A percentile compares a stretch with the other conserved stretches of the same genome.
These are phyloP conservation scores for Colletotrichum sp. DNA, from an alignment of 2,329 filamentous ascomycete genomes.

Conservation along the genomic window DNA sequence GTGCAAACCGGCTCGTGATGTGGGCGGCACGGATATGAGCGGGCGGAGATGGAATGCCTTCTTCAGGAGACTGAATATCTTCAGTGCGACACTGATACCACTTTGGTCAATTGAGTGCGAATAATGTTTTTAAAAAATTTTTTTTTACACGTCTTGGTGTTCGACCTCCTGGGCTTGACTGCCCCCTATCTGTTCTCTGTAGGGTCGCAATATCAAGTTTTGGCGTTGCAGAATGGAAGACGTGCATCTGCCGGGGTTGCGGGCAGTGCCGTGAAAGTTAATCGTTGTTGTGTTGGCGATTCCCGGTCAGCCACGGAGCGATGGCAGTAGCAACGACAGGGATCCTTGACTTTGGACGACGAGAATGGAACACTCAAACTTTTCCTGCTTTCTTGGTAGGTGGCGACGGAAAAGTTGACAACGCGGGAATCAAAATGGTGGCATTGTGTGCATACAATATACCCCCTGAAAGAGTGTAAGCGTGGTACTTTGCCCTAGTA, in stretches of 20 bases:
- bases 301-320: background rate
- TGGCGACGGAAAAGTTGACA: background rate
- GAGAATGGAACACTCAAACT: background rate
- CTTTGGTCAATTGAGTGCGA: background rate
- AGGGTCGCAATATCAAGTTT: background rate
- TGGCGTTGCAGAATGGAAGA: background rate
- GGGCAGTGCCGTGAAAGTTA: conserved; percentile 3
- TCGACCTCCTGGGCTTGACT: background rate
- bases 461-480: no score
- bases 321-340: background rate
- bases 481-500: no score
- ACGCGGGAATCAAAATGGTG: background rate
- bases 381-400: background rate
- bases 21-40: conserved; percentile 14
- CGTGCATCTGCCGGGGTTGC: background rate
- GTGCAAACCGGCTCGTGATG: background rate
- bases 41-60: background rate
- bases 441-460: background rate
- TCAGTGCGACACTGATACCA: background rate
- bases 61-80: background rate
- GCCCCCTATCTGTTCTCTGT: background rate
- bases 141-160: background rate
- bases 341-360: background rate
- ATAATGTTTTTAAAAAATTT: background rate
- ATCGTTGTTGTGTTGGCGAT: background rate